phyloP scores from a whole-genome alignment of 2,329 filamentous ascomycete species.

The Clarireedia sp. region DNA sequence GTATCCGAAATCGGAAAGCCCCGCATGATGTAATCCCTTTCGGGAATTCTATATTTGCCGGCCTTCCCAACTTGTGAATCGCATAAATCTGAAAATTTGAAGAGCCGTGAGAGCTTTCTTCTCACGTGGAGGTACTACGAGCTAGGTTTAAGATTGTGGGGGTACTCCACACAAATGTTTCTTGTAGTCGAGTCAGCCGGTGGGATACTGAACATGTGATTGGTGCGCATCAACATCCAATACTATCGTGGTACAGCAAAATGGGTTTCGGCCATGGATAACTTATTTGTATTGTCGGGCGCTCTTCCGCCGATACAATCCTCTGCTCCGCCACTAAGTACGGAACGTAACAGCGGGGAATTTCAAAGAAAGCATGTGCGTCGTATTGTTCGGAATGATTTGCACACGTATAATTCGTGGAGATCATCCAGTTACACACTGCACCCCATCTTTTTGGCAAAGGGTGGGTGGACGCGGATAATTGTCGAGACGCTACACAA shows the following conservation, averaged over 20 bases:
- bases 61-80: no score
- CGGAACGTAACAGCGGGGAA: background rate
- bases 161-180: no score
- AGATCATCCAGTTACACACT: background rate
- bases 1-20: background rate
- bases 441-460: background rate
- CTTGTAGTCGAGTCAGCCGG: background rate
- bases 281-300: constrained; percentile 3
- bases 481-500: constrained; percentile 1
- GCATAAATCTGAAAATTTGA: no score
- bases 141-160: no score
- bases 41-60: no score
- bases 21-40: background rate
- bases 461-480: constrained; percentile 3
- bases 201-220: background rate
- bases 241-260: background rate
- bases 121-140: no score
- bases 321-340: constrained; percentile 4
- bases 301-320: constrained; percentile 9
- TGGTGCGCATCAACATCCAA: constrained; percentile 10
- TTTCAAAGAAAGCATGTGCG: background rate
- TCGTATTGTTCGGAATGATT: background rate
- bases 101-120: no score
- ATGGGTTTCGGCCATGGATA: background rate
- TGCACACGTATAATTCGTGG: constrained; percentile 10